phyloP scores from a whole-genome alignment of 1,139 yeast genomes.

The Zygosaccharomyces sapae region DNA sequence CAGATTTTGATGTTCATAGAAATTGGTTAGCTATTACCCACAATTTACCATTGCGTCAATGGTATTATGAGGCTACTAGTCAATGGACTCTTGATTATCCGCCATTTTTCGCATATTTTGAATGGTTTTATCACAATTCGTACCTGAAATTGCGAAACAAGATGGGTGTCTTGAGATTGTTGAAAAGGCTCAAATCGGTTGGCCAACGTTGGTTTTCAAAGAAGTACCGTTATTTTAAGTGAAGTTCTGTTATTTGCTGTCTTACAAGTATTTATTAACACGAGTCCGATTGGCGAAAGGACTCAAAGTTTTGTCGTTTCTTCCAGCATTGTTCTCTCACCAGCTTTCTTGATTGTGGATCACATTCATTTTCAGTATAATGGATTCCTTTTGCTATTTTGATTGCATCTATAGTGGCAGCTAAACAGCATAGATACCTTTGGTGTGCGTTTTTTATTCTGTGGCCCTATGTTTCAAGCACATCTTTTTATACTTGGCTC shows the following conservation, averaged over 20 bases:
- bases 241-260: constrained; percentile 70
- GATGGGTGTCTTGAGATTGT: constrained; percentile 82
- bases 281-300: constrained; percentile 41
- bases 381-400: constrained; percentile 85
- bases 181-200: constrained; percentile 60
- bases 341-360: constrained; percentile 82
- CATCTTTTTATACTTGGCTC: constrained; percentile 87
- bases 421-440: constrained; percentile 54
- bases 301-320: constrained; percentile 65
- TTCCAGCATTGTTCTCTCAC: constrained; percentile 77
- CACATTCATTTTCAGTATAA: constrained; percentile 94
- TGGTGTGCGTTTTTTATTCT: constrained; percentile 71
- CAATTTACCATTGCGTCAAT: constrained; percentile 65
- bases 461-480: constrained; percentile 86
- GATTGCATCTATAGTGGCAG: constrained; percentile 67
- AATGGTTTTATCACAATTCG: constrained; percentile 67
- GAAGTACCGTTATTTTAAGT: constrained; percentile 71
- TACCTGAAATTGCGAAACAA: constrained; percentile 55
- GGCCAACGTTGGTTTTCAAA: constrained; percentile 73
- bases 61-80: constrained; percentile 82
- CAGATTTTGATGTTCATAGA: constrained; percentile 95
- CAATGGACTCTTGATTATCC: constrained; percentile 98
- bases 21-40: constrained; percentile 93
- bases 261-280: constrained; percentile 65
- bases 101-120: constrained; percentile 94